phyloP scores from a whole-genome alignment of 176 grass and related monocot species.

The Juncus effusus region DNA sequence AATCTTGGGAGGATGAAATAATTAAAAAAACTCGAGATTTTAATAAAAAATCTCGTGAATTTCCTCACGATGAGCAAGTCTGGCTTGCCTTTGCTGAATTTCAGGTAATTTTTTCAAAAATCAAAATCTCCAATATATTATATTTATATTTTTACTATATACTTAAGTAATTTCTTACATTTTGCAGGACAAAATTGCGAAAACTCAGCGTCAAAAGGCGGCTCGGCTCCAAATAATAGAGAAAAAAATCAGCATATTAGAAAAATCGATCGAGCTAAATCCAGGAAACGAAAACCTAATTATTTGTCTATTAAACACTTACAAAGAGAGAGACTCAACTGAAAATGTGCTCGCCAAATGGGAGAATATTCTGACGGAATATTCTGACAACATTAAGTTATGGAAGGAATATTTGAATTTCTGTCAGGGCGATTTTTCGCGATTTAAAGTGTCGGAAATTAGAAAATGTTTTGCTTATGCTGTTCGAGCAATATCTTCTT shows the following conservation, averaged over 20 bases:
- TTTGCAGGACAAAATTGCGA: constrained; percentile 78
- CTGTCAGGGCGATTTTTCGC: constrained; percentile 85
- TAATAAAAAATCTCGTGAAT: constrained; percentile 83
- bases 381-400: constrained; percentile 72
- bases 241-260: constrained; percentile 96
- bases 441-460: constrained; percentile 85
- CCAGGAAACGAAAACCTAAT: constrained; percentile 81
- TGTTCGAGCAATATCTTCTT: constrained; percentile 68
- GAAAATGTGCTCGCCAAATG: constrained; percentile 60
- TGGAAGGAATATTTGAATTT: constrained; percentile 95
- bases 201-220: constrained; percentile 68
- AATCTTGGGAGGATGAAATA: constrained; percentile 98
- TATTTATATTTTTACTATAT: not conserved
- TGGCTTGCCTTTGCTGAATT: constrained; percentile 89
- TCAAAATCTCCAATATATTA: not conserved
- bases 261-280: constrained; percentile 81
- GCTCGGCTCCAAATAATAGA: constrained; percentile 72
- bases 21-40: constrained; percentile 78
- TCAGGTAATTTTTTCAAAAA: constrained; percentile 54
- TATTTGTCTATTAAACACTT: constrained; percentile 77
- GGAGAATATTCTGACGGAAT: constrained; percentile 65
- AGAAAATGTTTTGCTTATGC: constrained; percentile 67
- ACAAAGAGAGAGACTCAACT: constrained; percentile 64
- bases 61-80: constrained; percentile 73
- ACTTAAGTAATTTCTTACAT: constrained; percentile 1